Conservation (phyloP, 2,329 filamentous ascomycete genomes). For the Penicillium sp. region DNA sequence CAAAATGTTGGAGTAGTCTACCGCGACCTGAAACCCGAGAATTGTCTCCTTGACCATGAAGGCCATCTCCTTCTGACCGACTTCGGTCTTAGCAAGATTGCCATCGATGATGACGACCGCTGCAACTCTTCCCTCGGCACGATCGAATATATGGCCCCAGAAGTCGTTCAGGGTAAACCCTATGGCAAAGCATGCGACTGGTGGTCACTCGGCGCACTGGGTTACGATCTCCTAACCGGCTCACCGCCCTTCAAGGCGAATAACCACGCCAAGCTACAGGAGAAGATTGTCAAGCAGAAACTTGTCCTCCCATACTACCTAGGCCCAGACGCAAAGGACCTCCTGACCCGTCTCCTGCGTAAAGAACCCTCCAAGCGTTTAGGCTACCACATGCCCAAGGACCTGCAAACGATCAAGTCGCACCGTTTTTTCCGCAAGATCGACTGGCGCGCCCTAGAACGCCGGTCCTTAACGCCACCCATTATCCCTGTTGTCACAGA, state of each 20-base stretch:
- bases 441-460: conserved; percentile 86
- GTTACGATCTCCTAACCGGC: conserved; percentile 90
- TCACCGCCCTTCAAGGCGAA: conserved; percentile 87
- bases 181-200: conserved; percentile 97
- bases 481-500: conserved; percentile 95
- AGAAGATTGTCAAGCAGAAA: conserved; percentile 95
- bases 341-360: conserved; percentile 84
- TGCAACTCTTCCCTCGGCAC: conserved; percentile 95
- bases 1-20: conserved; percentile 92
- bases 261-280: conserved; percentile 93
- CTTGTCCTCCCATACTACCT: conserved; percentile 87
- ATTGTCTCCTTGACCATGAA: conserved; percentile 88
- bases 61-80: conserved; percentile 95
- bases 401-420: conserved; percentile 81
- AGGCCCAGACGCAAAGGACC: conserved; percentile 87
- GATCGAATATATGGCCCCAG: conserved; percentile 98
- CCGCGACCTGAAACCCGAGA: conserved; percentile 96
- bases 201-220: conserved; percentile 96
- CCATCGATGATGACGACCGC: conserved; percentile 69
- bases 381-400: conserved; percentile 85
- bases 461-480: conserved; percentile 81
- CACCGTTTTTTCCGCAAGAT: conserved; percentile 98
- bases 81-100: conserved; percentile 95
- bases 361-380: conserved; percentile 93
- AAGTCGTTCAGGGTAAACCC: conserved; percentile 83